Percentiles rank a stretch among this genome's conserved stretches.
These are phyloP conservation scores for Mycena polygramma DNA, from an alignment of 768 basidiomycete genomes.

Conservation along the genomic window DNA sequence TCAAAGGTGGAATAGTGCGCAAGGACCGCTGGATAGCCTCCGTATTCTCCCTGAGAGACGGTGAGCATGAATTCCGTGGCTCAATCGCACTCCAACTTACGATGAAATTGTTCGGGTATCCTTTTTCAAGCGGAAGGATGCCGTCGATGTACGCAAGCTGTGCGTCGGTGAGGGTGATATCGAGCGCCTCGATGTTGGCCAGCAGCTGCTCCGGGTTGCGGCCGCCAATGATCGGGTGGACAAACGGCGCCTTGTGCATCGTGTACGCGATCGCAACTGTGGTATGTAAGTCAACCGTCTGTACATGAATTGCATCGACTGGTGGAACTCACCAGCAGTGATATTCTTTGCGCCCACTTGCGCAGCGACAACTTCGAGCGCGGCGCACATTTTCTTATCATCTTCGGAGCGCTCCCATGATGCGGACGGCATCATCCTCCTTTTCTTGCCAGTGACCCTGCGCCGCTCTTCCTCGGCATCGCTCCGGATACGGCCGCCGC, in stretches of 20 bases:
- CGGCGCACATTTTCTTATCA: constrained; percentile 50
- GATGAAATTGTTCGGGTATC: constrained; percentile 27
- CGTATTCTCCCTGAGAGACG: not conserved
- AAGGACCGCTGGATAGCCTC: not conserved
- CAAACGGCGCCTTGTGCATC: constrained; percentile 58
- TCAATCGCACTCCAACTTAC: not conserved
- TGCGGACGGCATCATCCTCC: constrained; percentile 19
- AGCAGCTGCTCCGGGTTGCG: constrained; percentile 58
- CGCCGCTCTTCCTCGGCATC: too few relatives aligned
- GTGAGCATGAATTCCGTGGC: not conserved
- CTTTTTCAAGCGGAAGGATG: constrained; percentile 50
- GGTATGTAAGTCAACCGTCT: constrained; percentile 8
- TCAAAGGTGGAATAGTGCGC: not conserved
- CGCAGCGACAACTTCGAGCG: constrained; percentile 54
- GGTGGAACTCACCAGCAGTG: constrained; percentile 39
- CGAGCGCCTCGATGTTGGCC: constrained; percentile 57
- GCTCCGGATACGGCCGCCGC: constrained; percentile 42
- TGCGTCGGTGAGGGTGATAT: constrained; percentile 49
- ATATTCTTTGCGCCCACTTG: constrained; percentile 54
- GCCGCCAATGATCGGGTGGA: constrained; percentile 57
- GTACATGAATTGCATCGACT: constrained; percentile 24
- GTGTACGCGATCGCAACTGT: constrained; percentile 37
- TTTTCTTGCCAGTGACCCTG: constrained; percentile 50
- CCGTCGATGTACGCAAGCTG: constrained; percentile 53
- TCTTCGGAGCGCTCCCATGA: constrained; percentile 49